Conservation (phyloP, 306 rosid species). For the Cicer chorassanicum region DNA sequence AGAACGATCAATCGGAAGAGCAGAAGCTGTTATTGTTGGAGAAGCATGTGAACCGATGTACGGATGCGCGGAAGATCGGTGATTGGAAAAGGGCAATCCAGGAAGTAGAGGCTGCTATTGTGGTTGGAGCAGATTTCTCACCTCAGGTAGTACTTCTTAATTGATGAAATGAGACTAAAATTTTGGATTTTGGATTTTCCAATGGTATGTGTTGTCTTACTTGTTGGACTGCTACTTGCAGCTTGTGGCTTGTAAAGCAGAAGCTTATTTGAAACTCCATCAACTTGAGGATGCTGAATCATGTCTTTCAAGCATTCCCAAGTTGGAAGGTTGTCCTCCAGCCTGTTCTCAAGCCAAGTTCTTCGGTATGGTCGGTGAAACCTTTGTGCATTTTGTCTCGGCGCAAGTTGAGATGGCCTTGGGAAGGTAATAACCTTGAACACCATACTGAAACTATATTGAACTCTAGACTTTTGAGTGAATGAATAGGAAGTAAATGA, state of each 20-base stretch:
- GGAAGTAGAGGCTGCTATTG: slow-evolving; percentile 76
- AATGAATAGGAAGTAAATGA: slow-evolving; percentile 44
- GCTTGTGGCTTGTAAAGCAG: slow-evolving; percentile 84
- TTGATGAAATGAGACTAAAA: slow-evolving; percentile 16
- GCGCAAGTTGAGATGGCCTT: slow-evolving; percentile 92
- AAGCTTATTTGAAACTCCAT: slow-evolving; percentile 78
- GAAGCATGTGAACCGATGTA: slow-evolving; percentile 71
- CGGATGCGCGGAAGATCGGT: slow-evolving; percentile 65
- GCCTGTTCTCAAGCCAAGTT: slow-evolving; percentile 61
- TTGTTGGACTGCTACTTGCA: slow-evolving; percentile 44
- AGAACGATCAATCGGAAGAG: slow-evolving; percentile 69
- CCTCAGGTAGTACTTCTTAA: slow-evolving; percentile 62
- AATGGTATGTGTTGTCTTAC: slow-evolving; percentile 25
- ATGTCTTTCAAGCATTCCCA: slow-evolving; percentile 55
- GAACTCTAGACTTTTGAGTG: slow-evolving; percentile 37
- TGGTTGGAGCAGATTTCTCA: slow-evolving; percentile 76
- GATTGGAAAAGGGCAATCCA: slow-evolving; percentile 78
- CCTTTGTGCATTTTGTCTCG: slow-evolving; percentile 69
- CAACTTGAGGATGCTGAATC: slow-evolving; percentile 82
- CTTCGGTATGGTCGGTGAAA: slow-evolving; percentile 78
- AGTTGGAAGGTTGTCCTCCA: slow-evolving; percentile 64
- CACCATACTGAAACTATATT: not conserved
- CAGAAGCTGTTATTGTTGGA: slow-evolving; percentile 72
- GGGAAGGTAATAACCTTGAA: slow-evolving; percentile 68
- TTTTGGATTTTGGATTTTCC: slow-evolving; percentile 10